Percentiles rank a stretch among this genome's conserved stretches.
Conservation (phyloP, 805 yeast species). For the Lachancea fermentati region DNA sequence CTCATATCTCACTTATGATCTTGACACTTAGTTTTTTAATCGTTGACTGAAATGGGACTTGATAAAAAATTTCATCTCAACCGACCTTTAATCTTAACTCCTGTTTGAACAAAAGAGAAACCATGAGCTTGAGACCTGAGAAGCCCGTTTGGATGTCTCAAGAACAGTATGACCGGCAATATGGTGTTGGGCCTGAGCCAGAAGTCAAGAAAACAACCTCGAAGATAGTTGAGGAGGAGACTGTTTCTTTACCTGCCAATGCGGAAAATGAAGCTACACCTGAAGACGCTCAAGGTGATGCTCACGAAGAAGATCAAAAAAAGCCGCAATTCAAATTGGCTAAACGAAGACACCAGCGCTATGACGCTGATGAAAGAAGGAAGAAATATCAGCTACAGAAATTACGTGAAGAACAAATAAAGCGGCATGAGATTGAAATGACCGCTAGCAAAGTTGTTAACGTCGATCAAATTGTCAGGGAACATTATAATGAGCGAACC, state of each 20-base stretch:
- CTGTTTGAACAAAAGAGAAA: too few species aligned
- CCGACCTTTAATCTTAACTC: too few species aligned
- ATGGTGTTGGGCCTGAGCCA: conserved; percentile 16
- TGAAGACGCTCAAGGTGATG: conserved; percentile 13
- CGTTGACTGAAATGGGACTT: too few species aligned
- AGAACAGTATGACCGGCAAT: conserved; percentile 32
- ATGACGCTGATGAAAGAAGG: conserved; percentile 30
- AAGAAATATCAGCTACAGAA: conserved; percentile 30
- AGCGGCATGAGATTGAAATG: conserved; percentile 31
- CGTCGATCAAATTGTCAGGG: conserved; percentile 65
- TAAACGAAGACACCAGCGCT: conserved; percentile 27
- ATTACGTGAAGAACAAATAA: conserved; percentile 31
- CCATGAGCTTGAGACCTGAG: conserved; percentile 24
- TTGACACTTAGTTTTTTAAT: too few species aligned
- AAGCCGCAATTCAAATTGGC: conserved; percentile 17
- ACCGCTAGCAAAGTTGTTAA: conserved; percentile 35
- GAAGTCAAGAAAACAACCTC: conserved; percentile 4
- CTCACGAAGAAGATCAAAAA: conserved; percentile 9
- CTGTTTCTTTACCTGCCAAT: background rate
- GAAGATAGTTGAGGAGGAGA: conserved; percentile 9
- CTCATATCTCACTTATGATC: too few species aligned
- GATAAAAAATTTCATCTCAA: too few species aligned
- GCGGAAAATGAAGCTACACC: conserved; percentile 6
- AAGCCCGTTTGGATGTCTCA: conserved; percentile 36
- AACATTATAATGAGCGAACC: conserved; percentile 83